These are phyloP conservation scores for Xylaria sp. DNA, from an alignment of 2,329 filamentous ascomycete species.

Conservation along the genomic window DNA sequence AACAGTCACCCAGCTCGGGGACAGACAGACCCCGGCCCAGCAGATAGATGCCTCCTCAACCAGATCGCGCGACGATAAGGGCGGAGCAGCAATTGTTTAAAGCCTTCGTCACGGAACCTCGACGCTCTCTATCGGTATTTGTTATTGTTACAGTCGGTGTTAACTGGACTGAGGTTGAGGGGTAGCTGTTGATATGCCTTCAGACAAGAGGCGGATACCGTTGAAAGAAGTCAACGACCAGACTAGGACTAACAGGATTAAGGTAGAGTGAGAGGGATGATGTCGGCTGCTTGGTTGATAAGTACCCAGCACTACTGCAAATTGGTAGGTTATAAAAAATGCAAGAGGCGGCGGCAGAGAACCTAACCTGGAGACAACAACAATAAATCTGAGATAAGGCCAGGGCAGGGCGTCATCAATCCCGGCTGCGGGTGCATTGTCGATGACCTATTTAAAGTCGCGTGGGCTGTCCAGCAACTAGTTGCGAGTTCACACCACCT, in stretches of 20 bases:
- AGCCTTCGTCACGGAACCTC: background rate
- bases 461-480: background rate
- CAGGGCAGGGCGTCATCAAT: conserved; percentile 33
- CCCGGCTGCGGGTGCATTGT: conserved; percentile 30
- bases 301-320: too few relatives aligned
- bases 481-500: background rate
- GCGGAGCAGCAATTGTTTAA: background rate
- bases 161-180: background rate
- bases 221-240: background rate
- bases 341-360: background rate
- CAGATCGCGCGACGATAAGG: background rate
- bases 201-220: background rate
- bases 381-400: conserved; percentile 8
- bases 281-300: too few relatives aligned
- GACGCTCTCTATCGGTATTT: background rate
- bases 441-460: conserved; percentile 31
- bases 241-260: background rate
- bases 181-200: background rate
- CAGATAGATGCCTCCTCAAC: conserved; percentile 9
- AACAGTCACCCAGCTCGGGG: conserved; percentile 19
- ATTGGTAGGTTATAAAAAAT: background rate
- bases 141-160: background rate
- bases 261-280: background rate
- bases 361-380: background rate
- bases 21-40: conserved; percentile 7